A percentile compares a stretch with the other conserved stretches of the same genome.
Conservation (phyloP, 73 alveolate genomes). For the Paramecium octaurelia region DNA sequence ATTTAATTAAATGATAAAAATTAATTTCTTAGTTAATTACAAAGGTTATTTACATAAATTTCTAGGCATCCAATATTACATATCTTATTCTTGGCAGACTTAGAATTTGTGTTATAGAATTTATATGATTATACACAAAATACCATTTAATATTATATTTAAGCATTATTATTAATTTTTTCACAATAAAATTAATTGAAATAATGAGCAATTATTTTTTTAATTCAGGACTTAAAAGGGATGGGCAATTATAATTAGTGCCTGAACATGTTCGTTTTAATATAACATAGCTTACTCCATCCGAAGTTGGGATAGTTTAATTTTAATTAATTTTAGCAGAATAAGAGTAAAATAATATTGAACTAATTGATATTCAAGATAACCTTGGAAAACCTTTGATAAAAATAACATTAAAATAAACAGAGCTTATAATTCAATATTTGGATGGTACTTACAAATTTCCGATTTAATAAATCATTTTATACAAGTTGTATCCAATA, state of each 20-base stretch:
- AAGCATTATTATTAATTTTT: neutral
- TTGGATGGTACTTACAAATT: neutral
- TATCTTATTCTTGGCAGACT: too few species aligned
- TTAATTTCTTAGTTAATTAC: too few species aligned
- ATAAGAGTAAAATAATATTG: neutral
- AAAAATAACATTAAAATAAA: neutral
- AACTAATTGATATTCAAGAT: neutral
- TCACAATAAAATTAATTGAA: neutral
- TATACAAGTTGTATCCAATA: neutral
- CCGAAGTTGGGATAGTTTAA: neutral
- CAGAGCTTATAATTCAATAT: neutral
- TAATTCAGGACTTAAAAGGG: constrained; percentile 35
- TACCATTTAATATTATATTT: too few species aligned
- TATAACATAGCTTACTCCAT: neutral
- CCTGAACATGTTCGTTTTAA: neutral
- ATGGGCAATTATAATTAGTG: neutral
- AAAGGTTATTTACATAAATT: too few species aligned
- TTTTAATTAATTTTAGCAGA: constrained; percentile 13
- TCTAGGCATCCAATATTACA: too few species aligned
- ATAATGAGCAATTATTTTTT: constrained; percentile 4
- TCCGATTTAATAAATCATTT: neutral
- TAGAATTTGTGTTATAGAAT: too few species aligned
- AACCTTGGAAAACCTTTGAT: neutral
- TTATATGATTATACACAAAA: too few species aligned
- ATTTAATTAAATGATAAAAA: too few species aligned